Evolutionary conservation across 805 yeast genomes (phyloP), one percentile per base, ranked within the genome.

Genomic region (Nakazawaea holstii): DNA sequence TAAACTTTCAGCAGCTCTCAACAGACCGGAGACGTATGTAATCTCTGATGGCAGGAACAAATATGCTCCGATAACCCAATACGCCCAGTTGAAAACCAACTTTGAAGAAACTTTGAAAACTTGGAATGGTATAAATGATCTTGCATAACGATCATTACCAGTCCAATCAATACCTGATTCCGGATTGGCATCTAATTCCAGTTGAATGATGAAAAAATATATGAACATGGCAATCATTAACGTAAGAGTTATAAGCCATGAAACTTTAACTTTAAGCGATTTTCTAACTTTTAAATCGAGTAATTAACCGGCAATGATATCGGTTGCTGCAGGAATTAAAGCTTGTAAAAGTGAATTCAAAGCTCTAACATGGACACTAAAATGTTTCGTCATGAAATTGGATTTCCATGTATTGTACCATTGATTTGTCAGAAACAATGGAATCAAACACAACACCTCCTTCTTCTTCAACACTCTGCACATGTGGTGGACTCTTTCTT

Each of bases 1-100:
- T 13, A 33, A 14, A n/a, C 17, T 13, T 33, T 33, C 36, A 13
- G 14, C 11, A n/a, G 17, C 11, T 13, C 36, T n/a, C 3, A 33
- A 8, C 17, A 14, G 9, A 13, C 17, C n/a, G 14, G 36, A 10
- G 8, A 8, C 36, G 14, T 13, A 13, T n/a, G 36, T 13, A 33
- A 33, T 17, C 14, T 33, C 61, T 3, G 48, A 40, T 6, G 53
- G 35, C 2, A 36, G 9, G 37, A 54, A 56, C 14, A 50, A 54
- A 30, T 46, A 54, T 10, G 51, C 49, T 11, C 61, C 58, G 37
- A 55, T 45, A 7, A 53, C 51, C 60, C 60, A 58, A 36, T 56
- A 55, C 26, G 49, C 17, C 58, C 59, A 56, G 31, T 55, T 54
- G 49, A 55, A 55, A 2, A 46, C 35, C 6, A 51, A 35, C 42